phyloP scores from a whole-genome alignment of 2,329 filamentous ascomycete species.

The Penicillium glabrum region DNA sequence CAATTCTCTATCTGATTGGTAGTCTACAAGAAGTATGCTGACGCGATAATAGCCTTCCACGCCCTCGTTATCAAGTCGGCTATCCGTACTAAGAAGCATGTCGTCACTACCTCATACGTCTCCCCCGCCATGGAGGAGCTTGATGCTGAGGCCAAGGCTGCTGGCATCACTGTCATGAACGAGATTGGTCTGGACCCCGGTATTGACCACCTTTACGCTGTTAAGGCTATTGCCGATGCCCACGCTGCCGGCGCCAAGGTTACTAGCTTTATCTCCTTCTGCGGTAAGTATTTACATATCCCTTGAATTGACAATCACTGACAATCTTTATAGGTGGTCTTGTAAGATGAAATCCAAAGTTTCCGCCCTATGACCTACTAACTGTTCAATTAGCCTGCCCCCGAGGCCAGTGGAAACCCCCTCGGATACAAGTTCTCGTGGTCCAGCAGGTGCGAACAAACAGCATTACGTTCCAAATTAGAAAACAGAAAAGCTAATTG shows the following conservation, averaged over 20 bases:
- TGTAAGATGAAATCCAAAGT: background rate
- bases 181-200: slow-evolving; percentile 70
- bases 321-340: background rate
- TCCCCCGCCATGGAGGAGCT: slow-evolving; percentile 91
- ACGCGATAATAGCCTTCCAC: slow-evolving; percentile 57
- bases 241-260: slow-evolving; percentile 86
- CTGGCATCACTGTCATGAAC: slow-evolving; percentile 96
- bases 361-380: background rate
- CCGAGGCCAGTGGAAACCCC: slow-evolving; percentile 80
- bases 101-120: slow-evolving; percentile 93
- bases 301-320: background rate
- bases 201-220: slow-evolving; percentile 64
- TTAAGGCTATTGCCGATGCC: slow-evolving; percentile 79
- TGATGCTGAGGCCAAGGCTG: slow-evolving; percentile 77
- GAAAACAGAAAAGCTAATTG: background rate
- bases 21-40: background rate
- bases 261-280: slow-evolving; percentile 77
- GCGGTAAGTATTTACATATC: slow-evolving; percentile 54
- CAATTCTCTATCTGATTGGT: no score
- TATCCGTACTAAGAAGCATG: slow-evolving; percentile 91
- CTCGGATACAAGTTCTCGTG: slow-evolving; percentile 91
- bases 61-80: slow-evolving; percentile 88
- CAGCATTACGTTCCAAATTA: background rate
- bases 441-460: slow-evolving; percentile 49
- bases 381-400: slow-evolving; percentile 49